Percentiles rank a stretch among this genome's conserved stretches.
Conservation (phyloP, 2,329 filamentous ascomycete genomes). For the Chrysosporium queenslandicum region DNA sequence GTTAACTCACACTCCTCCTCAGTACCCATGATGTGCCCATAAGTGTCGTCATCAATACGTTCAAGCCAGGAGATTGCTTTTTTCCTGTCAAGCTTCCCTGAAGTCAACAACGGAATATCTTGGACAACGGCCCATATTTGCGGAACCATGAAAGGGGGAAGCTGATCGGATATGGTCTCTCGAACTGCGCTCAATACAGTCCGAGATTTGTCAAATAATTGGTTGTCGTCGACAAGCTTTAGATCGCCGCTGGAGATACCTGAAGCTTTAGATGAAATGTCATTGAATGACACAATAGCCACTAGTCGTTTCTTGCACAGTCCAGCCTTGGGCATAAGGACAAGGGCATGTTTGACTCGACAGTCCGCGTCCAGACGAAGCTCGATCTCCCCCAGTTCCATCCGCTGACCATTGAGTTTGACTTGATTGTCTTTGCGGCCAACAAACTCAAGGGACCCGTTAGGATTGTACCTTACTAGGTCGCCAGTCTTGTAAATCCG, state of each 20-base stretch:
- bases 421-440: constrained; percentile 57
- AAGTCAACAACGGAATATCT: constrained; percentile 14
- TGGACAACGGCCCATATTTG: constrained; percentile 15
- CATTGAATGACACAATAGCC: constrained; percentile 34
- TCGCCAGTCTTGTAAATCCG: constrained; percentile 17
- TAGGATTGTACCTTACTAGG: constrained; percentile 23
- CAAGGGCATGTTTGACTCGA: constrained; percentile 33
- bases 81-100: constrained; percentile 21
- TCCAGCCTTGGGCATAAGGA: constrained; percentile 37
- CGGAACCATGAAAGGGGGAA: constrained; percentile 17
- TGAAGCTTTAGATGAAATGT: constrained; percentile 18
- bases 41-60: constrained; percentile 31
- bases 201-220: constrained; percentile 21
- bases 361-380: constrained; percentile 27
- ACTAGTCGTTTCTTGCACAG: constrained; percentile 38
- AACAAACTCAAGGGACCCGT: constrained; percentile 33
- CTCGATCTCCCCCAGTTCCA: constrained; percentile 48
- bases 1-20: constrained; percentile 16
- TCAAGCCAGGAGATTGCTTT: constrained; percentile 38
- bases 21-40: constrained; percentile 33
- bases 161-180: constrained; percentile 33
- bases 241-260: constrained; percentile 24
- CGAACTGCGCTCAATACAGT: constrained; percentile 26
- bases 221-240: constrained; percentile 25
- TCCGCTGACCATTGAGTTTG: constrained; percentile 55